A percentile compares a stretch with the other conserved stretches of the same genome.
phyloP scores from a whole-genome alignment of 768 basidiomycete genomes.

The Boletus rubropictus region DNA sequence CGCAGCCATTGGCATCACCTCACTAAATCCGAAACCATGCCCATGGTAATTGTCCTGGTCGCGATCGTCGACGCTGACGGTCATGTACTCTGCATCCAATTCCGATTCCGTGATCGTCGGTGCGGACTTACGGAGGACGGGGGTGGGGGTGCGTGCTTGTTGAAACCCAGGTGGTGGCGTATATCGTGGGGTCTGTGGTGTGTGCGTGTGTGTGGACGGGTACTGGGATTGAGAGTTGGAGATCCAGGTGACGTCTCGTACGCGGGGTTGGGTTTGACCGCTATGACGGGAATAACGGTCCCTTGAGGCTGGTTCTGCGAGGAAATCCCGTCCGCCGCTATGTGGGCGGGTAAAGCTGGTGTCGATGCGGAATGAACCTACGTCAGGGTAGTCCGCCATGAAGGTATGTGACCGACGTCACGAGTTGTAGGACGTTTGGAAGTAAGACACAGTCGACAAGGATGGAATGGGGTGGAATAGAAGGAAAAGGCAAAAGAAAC shows the following conservation, averaged over 20 bases:
- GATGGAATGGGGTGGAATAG: background rate
- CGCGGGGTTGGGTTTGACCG: conserved; percentile 20
- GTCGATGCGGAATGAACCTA: conserved; percentile 24
- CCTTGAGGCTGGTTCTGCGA: conserved; percentile 18
- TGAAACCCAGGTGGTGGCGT: conserved; percentile 16
- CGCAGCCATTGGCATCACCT: conserved; percentile 15
- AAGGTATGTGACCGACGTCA: conserved; percentile 1
- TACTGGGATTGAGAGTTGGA: conserved; percentile 23
- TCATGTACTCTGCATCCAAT: conserved; percentile 32
- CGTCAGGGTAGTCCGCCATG: conserved; percentile 26
- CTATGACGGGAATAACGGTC: conserved; percentile 29
- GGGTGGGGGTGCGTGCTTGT: conserved; percentile 24
- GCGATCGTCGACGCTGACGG: conserved; percentile 24
- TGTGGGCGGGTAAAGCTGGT: conserved; percentile 27
- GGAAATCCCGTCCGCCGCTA: conserved; percentile 26
- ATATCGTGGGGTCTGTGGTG: conserved; percentile 26
- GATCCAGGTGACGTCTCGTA: conserved; percentile 31
- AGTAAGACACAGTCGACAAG: background rate
- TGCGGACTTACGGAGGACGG: conserved; percentile 24
- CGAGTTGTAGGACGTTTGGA: background rate
- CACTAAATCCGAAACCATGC: conserved; percentile 23
- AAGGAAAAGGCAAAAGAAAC: background rate
- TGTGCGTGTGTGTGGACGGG: conserved; percentile 25
- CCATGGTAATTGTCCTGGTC: conserved; percentile 16
- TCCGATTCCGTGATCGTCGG: conserved; percentile 30